phyloP scores from a whole-genome alignment of 768 basidiomycete species.

The Infundibulicybe gibba region DNA sequence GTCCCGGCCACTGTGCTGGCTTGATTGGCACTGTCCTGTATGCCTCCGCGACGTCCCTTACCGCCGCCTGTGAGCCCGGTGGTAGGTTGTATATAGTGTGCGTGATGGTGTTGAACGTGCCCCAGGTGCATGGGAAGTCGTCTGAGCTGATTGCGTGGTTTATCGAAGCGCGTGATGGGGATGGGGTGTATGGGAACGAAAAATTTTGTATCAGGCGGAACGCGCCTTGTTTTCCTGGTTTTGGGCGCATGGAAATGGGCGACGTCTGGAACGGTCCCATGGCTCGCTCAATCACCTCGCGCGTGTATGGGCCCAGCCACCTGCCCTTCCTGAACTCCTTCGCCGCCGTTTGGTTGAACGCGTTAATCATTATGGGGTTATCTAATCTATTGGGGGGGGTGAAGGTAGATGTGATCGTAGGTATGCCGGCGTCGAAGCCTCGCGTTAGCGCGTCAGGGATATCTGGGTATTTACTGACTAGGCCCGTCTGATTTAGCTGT shows the following conservation, averaged over 20 bases:
- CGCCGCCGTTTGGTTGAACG: constrained; percentile 5
- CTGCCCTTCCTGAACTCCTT: background rate
- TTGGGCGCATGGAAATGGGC: background rate
- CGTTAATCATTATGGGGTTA: background rate
- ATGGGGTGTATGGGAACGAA: background rate
- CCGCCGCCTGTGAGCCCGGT: background rate
- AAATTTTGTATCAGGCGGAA: background rate
- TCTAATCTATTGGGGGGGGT: background rate
- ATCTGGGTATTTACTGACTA: background rate
- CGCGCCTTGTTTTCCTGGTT: background rate
- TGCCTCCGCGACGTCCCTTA: background rate
- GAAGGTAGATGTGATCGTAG: background rate
- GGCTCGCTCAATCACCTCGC: background rate
- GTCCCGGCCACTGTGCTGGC: background rate
- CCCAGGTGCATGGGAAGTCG: background rate
- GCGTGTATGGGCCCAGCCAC: background rate
- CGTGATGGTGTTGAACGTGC: background rate
- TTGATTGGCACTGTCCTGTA: background rate
- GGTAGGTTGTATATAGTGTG: background rate
- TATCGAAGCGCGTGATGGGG: background rate
- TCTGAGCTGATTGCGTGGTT: background rate
- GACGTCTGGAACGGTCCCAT: background rate
- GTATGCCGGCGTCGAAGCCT: background rate
- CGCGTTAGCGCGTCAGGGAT: background rate
- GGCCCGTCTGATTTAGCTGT: background rate